Evolutionary conservation across 345 rosid species (phyloP).

Genomic region (Acer yangbiense): DNA sequence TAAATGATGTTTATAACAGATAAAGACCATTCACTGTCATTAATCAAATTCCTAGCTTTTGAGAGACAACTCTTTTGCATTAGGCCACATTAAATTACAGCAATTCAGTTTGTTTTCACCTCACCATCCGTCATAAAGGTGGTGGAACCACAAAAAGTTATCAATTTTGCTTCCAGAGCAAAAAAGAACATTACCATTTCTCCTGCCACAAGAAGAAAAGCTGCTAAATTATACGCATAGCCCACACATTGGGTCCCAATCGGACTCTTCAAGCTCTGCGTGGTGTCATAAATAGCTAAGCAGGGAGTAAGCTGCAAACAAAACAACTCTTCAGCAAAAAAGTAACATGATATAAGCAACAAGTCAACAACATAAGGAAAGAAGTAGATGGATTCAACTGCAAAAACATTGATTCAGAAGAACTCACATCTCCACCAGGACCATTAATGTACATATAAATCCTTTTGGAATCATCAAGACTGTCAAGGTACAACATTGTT

Average conservation of each 20-base stretch:
- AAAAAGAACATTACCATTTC: constrained; percentile 59
- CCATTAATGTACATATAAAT: constrained; percentile 71
- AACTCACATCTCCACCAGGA: constrained; percentile 90
- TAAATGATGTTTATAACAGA: background rate
- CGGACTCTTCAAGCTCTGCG: constrained; percentile 84
- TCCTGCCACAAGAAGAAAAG: constrained; percentile 84
- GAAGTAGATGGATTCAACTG: background rate
- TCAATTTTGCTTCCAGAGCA: background rate
- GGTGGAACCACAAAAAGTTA: background rate
- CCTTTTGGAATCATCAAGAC: constrained; percentile 65
- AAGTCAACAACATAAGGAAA: too few relatives aligned
- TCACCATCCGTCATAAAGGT: background rate
- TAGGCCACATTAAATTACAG: background rate
- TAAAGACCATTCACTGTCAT: background rate
- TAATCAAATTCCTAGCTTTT: background rate
- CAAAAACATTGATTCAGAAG: constrained; percentile 15
- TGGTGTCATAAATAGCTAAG: constrained; percentile 81
- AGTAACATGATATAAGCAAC: background rate
- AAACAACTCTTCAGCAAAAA: constrained; percentile 17
- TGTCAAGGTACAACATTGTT: constrained; percentile 90
- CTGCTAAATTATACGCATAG: constrained; percentile 83
- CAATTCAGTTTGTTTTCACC: constrained; percentile 7
- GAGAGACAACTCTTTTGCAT: background rate
- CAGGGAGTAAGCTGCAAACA: constrained; percentile 74
- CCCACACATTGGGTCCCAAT: constrained; percentile 78